Conservation (phyloP, 352 stramenopile genomes). For the Phytopythium kandeliae region DNA sequence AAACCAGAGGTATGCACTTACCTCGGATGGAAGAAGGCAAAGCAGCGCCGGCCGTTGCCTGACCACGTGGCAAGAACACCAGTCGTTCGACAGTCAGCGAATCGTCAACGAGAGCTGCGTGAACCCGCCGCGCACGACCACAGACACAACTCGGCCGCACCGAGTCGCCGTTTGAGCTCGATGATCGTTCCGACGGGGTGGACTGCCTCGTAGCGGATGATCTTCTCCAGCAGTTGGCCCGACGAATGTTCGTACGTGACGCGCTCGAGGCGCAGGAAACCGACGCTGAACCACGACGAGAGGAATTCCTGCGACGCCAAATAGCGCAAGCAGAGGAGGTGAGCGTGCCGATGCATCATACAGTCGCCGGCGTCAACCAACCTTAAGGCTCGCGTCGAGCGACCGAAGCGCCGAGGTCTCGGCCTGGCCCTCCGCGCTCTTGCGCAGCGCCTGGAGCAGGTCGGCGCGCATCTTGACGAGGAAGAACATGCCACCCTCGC, state of each 20-base stretch:
- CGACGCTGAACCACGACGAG: constrained; percentile 90
- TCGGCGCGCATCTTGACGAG: constrained; percentile 74
- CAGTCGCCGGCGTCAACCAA: constrained; percentile 8
- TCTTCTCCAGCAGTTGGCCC: constrained; percentile 92
- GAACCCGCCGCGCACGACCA: background rate
- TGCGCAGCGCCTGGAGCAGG: constrained; percentile 55
- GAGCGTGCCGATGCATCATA: background rate
- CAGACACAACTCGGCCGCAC: constrained; percentile 15
- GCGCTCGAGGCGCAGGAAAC: constrained; percentile 85
- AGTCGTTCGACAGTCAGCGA: no score
- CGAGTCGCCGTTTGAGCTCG: constrained; percentile 90
- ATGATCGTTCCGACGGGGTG: constrained; percentile 92
- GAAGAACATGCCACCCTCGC: constrained; percentile 78
- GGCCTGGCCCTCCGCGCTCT: constrained; percentile 26
- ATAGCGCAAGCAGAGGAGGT: no score
- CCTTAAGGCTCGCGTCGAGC: constrained; percentile 72
- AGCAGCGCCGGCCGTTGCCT: constrained; percentile 83
- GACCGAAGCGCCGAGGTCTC: constrained; percentile 55
- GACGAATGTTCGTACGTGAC: constrained; percentile 93
- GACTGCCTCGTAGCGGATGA: constrained; percentile 94
- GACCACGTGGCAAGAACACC: background rate
- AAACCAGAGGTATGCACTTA: no score
- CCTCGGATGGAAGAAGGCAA: constrained; percentile 94
- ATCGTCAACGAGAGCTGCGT: no score
- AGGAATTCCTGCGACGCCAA: constrained; percentile 73